Conservation (phyloP, 1,284 basidiomycete species). For the Rhodotorula sp. region DNA sequence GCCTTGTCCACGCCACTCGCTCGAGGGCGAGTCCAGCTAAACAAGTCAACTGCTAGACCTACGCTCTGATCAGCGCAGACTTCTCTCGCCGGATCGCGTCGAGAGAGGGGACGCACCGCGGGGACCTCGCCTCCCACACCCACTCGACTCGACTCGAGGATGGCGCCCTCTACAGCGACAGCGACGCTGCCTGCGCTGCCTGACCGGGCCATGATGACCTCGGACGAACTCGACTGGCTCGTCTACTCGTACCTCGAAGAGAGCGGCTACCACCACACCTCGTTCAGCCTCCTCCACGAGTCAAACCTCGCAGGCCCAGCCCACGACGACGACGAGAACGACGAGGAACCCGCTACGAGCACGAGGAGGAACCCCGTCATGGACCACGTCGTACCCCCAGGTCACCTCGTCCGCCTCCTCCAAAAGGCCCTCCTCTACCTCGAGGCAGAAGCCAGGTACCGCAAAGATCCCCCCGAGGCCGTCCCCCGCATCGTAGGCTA, state of each 20-base stretch:
- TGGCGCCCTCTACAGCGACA: background rate
- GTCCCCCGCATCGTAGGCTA: constrained; percentile 39
- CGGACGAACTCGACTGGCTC: constrained; percentile 78
- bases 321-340: background rate
- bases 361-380: constrained; percentile 43
- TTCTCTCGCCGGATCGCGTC: too few relatives aligned
- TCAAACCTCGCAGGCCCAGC: constrained; percentile 58
- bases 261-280: constrained; percentile 73
- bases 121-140: too few relatives aligned
- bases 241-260: constrained; percentile 77
- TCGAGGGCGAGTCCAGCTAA: too few relatives aligned
- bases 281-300: constrained; percentile 70
- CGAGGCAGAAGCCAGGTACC: constrained; percentile 65
- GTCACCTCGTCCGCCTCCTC: constrained; percentile 74
- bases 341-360: background rate
- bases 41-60: too few relatives aligned
- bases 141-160: background rate
- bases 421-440: constrained; percentile 74
- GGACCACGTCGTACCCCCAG: constrained; percentile 64
- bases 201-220: constrained; percentile 54
- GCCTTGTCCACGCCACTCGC: too few relatives aligned
- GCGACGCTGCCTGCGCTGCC: background rate
- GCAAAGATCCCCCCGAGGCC: constrained; percentile 24
- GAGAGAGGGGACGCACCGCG: too few relatives aligned
- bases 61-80: too few relatives aligned